Base-by-base conservation (phyloP, 768 basidiomycete species). In the Arthromyces matolae region DNA sequence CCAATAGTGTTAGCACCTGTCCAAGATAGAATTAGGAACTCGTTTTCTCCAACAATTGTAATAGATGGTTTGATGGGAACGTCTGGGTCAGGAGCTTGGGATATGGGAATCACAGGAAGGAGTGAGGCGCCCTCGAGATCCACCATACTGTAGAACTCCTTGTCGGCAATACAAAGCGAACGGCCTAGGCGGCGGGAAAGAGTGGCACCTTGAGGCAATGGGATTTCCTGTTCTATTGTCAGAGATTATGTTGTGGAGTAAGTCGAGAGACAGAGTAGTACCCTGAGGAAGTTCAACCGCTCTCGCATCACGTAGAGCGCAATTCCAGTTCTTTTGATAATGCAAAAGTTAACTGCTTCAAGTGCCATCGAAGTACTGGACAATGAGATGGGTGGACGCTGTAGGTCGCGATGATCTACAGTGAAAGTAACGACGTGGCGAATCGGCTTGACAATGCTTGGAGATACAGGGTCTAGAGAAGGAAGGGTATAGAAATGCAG, bases 21-120 rank as follows among this genome's bases (percentile, higher is more conserved):
- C 79, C 86, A 93, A 2, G 88, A 89, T 13, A 91, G 72, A 18
- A 96, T 75, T 34, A 97, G 76, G 56, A 93, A 96, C 64, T 96
- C 93, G 54, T 78, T 80, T 24, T 80, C 80, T 28, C 77, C 74
- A 20, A 94, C 78, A 19, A 91, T 80, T 1, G 83, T 80, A 39
- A 95, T 89, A 20, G 78, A 79, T 0, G 91, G 90, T 32, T 83
- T 80, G 18, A 69, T 46, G 59, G 65, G 58, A 2, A 65, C 51
- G 3, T 65, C 60, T 2, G 68, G 61, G 3, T 75, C 77, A 8
- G 61, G 55, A 1, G 78, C 80, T 60, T 95, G 93, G 2, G 83
- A 86, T 8, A 95, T 70, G 1, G 92, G 93, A 28, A 96, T 69
- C 5, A 96, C 68, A 4, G 82, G 83, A 22, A 85, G 78, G 13